Conservation (phyloP, 2,329 filamentous ascomycete species). For the Claviceps capensis region DNA sequence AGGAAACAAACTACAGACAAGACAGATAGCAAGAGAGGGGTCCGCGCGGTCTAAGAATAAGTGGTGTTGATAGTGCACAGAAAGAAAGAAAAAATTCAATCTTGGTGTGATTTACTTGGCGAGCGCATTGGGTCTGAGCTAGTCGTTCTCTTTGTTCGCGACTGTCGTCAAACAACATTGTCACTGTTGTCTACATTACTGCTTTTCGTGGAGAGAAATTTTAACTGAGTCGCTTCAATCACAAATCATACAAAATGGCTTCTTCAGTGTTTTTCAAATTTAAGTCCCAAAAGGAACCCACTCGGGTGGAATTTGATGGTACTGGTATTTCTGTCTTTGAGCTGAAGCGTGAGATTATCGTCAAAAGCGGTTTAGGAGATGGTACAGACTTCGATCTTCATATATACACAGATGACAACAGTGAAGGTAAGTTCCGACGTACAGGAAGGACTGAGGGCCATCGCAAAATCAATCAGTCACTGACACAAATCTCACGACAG, state of each 20-base stretch:
- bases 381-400: conserved; percentile 92
- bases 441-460: not conserved
- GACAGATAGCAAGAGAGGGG: not conserved
- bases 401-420: conserved; percentile 84
- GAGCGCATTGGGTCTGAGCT: not conserved
- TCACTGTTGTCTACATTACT: conserved; percentile 8
- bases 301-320: conserved; percentile 90
- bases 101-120: conserved; percentile 3
- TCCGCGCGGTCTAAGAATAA: conserved; percentile 2
- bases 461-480: conserved; percentile 4
- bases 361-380: conserved; percentile 82
- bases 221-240: conserved; percentile 4
- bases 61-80: conserved; percentile 5
- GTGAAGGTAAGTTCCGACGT: conserved; percentile 54
- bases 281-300: conserved; percentile 94
- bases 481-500: conserved; percentile 32
- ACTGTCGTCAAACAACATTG: conserved; percentile 6
- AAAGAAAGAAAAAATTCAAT: conserved; percentile 7
- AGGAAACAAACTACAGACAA: conserved; percentile 11
- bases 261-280: conserved; percentile 99
- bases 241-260: conserved; percentile 50
- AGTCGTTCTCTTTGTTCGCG: conserved; percentile 1
- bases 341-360: conserved; percentile 96
- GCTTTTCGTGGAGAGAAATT: conserved; percentile 15
- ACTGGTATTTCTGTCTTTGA: conserved; percentile 98